These are phyloP conservation scores for Starmerella bombi DNA, from an alignment of 805 yeast species.

Conservation along the genomic window DNA sequence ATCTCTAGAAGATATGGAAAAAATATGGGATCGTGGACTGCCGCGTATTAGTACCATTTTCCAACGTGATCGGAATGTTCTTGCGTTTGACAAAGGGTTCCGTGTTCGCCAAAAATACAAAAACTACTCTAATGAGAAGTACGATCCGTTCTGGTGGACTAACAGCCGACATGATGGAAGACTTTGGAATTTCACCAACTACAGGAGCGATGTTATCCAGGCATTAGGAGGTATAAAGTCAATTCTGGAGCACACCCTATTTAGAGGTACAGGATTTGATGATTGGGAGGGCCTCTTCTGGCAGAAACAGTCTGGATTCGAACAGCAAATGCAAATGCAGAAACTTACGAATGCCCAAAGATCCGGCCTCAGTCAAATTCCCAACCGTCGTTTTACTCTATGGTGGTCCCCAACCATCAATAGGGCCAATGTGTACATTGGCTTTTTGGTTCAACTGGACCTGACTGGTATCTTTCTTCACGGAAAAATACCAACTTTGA, in stretches of 20 bases:
- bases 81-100: conserved; percentile 91
- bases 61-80: conserved; percentile 86
- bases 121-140: conserved; percentile 55
- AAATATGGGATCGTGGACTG: conserved; percentile 90
- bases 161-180: conserved; percentile 87
- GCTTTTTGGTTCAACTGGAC: conserved; percentile 90
- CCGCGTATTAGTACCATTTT: conserved; percentile 92
- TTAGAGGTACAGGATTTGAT: conserved; percentile 93
- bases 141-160: conserved; percentile 95
- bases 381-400: conserved; percentile 87
- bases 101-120: conserved; percentile 69
- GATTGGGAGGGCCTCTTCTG: conserved; percentile 98
- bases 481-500: conserved; percentile 94
- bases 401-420: conserved; percentile 99
- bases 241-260: conserved; percentile 83
- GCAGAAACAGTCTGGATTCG: conserved; percentile 97
- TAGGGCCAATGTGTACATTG: conserved; percentile 95
- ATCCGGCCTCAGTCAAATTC: conserved; percentile 92
- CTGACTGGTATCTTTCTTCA: conserved; percentile 93
- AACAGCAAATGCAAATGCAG: conserved; percentile 86
- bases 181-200: conserved; percentile 84
- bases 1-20: conserved; percentile 87
- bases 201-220: conserved; percentile 90
- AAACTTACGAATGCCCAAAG: conserved; percentile 95
- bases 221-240: conserved; percentile 96